Evolutionary conservation across 768 basidiomycete species (phyloP), one percentile per base, ranked within the genome.

Genomic region (Leccinellum albellum): DNA sequence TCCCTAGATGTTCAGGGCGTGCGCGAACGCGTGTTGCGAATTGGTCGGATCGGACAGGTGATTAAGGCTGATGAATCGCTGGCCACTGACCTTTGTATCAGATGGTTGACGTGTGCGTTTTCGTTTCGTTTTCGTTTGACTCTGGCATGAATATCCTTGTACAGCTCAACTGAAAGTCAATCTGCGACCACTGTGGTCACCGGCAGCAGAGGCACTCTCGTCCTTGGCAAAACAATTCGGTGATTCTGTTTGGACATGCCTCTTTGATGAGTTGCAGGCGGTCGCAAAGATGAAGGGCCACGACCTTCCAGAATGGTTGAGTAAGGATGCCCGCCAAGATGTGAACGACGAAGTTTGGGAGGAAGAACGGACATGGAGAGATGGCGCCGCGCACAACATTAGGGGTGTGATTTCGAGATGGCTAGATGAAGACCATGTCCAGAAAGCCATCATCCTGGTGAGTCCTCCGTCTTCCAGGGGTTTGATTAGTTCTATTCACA

Each of bases 121-220:
- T 4, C 32, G 9, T 57, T 20, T 53, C 12, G 4, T 15, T 42
- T 35, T 33, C 23, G 26, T 17, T 33, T 13, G 45, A 35, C 35
- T 35, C 24, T 20, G 40, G 49, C 32, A 21, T 48, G n/a, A 48
- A 49, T n/a, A 1, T 33, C 50, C 2, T 24, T 13, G 20, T 54
- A 24, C 64, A 88, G 91, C 89, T 6, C 95, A 97, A 69, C 78
- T 98, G 52, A 98, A 98, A 75, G 89, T 98, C 58, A 96, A 94
- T 68, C 75, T 98, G 46, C 82, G 91, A 28, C 97, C 97, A 0
- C 67, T 97, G 15, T 99, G 95, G 89, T 82, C 85, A 4, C 88
- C 94, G 17, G 84, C 94, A 4, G 80, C 86, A 13, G 80, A 81
- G 12, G 87, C 89, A 1, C 71, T 97, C 6, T 78, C 82, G 0